These are phyloP conservation scores for Epicoccum sorghinum DNA, from an alignment of 2,329 filamentous ascomycete species.

Conservation along the genomic window DNA sequence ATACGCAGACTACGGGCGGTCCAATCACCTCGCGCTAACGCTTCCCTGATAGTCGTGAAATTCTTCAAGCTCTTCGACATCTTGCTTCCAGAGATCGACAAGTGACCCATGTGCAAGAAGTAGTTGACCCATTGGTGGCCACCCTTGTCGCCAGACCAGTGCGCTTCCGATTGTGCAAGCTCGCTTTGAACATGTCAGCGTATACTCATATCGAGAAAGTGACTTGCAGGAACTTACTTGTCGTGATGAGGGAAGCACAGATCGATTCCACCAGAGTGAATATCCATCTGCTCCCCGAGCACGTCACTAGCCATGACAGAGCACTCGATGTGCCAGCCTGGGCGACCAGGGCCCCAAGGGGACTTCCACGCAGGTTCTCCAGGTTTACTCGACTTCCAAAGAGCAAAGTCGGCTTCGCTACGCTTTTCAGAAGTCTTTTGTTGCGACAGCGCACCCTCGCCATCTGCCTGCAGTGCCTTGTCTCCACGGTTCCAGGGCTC, in stretches of 20 bases:
- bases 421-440: conserved; percentile 69
- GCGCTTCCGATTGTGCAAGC: conserved; percentile 87
- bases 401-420: conserved; percentile 80
- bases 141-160: conserved; percentile 60
- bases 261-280: conserved; percentile 92
- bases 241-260: conserved; percentile 80
- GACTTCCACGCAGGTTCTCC: conserved; percentile 92
- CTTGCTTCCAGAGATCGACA: conserved; percentile 87
- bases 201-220: neutral
- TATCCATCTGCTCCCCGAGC: conserved; percentile 84
- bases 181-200: conserved; percentile 54
- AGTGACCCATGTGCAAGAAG: conserved; percentile 93
- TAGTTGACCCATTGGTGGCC: conserved; percentile 86
- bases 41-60: conserved; percentile 90
- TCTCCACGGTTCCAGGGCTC: conserved; percentile 86
- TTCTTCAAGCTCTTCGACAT: conserved; percentile 98
- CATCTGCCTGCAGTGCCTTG: conserved; percentile 82
- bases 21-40: conserved; percentile 71
- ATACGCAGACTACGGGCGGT: conserved; percentile 81
- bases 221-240: conserved; percentile 54
- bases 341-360: conserved; percentile 84
- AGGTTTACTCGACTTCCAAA: conserved; percentile 92
- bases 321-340: conserved; percentile 98
- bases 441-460: conserved; percentile 77
- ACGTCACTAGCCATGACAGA: conserved; percentile 92